phyloP scores from a whole-genome alignment of 2,329 filamentous ascomycete genomes.

The Colletotrichum zoysiae region DNA sequence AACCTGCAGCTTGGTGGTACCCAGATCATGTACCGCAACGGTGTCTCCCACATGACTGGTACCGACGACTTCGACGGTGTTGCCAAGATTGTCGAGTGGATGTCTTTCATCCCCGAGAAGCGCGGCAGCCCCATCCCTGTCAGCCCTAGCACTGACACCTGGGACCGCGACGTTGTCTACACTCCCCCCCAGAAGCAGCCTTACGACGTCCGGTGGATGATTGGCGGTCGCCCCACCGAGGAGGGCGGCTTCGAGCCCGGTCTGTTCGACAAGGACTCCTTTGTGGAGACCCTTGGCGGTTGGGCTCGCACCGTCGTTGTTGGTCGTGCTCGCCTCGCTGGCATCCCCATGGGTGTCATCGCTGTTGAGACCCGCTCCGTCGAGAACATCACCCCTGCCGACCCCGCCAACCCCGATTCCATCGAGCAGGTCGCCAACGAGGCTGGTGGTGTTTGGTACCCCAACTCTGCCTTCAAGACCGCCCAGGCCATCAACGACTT shows the following conservation, averaged over 20 bases:
- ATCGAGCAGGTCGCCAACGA: constrained; percentile 96
- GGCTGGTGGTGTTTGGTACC: constrained; percentile 99
- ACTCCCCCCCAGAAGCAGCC: constrained; percentile 84
- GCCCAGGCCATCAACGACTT: constrained; percentile 99
- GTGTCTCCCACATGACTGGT: constrained; percentile 99
- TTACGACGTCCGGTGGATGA: constrained; percentile 95
- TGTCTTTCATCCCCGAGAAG: constrained; percentile 97
- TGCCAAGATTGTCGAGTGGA: constrained; percentile 97
- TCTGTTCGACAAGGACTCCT: constrained; percentile 96
- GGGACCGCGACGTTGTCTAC: constrained; percentile 94
- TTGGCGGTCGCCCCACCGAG: constrained; percentile 86
- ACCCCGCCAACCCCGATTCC: constrained; percentile 97
- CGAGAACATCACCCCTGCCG: constrained; percentile 96
- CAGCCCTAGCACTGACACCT: constrained; percentile 83
- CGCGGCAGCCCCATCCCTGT: constrained; percentile 95
- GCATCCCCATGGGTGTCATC: constrained; percentile 98
- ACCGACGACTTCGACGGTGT: constrained; percentile 98
- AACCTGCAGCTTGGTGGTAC: constrained; percentile 99
- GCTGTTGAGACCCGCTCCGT: constrained; percentile 95
- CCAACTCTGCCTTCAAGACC: constrained; percentile 99
- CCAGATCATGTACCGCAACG: constrained; percentile 99
- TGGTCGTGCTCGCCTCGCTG: constrained; percentile 93
- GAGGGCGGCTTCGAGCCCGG: constrained; percentile 83
- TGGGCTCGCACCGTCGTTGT: constrained; percentile 98
- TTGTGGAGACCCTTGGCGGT: constrained; percentile 94